Evolutionary conservation across 306 rosid genomes (phyloP).

Genomic region (Phaseolus lunatus): DNA sequence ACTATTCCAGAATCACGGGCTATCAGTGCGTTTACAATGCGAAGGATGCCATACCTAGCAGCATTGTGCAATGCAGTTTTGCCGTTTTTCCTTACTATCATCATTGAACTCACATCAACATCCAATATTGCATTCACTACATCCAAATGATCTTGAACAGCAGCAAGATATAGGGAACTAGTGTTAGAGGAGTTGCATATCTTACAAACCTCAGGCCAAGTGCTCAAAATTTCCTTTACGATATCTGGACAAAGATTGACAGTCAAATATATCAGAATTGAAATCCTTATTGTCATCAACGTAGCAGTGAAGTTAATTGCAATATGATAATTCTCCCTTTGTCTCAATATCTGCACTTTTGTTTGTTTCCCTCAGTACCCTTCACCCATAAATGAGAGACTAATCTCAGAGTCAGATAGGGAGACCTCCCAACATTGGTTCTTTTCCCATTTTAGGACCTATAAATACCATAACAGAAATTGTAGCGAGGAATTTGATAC

Average conservation of each 20-base stretch:
- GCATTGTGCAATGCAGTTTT: slow-evolving; percentile 91
- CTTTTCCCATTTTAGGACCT: neutral
- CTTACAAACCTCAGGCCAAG: slow-evolving; percentile 80
- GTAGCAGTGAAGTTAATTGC: neutral
- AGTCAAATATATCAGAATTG: slow-evolving; percentile 20
- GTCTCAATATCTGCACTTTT: neutral
- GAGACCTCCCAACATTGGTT: neutral
- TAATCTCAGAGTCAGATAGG: neutral
- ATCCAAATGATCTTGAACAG: slow-evolving; percentile 74
- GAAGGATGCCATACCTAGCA: slow-evolving; percentile 73
- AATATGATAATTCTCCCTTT: neutral
- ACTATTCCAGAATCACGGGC: slow-evolving; percentile 69
- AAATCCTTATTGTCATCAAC: slow-evolving; percentile 15
- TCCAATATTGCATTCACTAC: slow-evolving; percentile 86
- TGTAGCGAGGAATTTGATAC: neutral
- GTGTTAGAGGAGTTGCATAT: slow-evolving; percentile 76
- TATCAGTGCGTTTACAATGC: slow-evolving; percentile 67
- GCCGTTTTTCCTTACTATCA: slow-evolving; percentile 89
- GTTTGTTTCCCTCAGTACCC: neutral
- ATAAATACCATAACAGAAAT: neutral
- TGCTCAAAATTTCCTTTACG: slow-evolving; percentile 67
- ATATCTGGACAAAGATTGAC: slow-evolving; percentile 65
- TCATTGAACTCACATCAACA: slow-evolving; percentile 65
- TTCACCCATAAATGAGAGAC: neutral
- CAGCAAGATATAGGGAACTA: slow-evolving; percentile 94